phyloP scores from a whole-genome alignment of 495 filamentous ascomycete genomes.

The Daldinia grandis region DNA sequence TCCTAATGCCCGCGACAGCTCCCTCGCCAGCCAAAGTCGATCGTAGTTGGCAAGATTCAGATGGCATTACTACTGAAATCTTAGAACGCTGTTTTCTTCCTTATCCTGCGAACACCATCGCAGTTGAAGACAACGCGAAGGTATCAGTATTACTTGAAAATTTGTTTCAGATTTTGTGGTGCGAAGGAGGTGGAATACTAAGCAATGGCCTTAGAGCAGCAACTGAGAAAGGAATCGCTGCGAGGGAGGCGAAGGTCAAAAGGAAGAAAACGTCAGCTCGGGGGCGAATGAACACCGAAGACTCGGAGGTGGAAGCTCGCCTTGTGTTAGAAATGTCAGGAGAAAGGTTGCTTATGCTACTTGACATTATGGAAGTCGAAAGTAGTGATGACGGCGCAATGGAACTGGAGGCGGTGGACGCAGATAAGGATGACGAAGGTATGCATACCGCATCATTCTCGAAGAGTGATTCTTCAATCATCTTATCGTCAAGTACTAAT shows the following conservation, averaged over 20 bases:
- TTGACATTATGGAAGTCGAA: constrained; percentile 45
- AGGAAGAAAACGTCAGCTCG: constrained; percentile 54
- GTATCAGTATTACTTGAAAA: constrained; percentile 79
- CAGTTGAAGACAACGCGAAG: constrained; percentile 78
- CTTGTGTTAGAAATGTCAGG: constrained; percentile 50
- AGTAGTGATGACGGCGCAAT: constrained; percentile 39
- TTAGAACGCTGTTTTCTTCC: constrained; percentile 77
- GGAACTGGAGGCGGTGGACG: constrained; percentile 34
- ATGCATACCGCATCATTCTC: neutral
- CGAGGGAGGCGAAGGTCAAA: constrained; percentile 62
- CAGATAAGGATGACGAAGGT: constrained; percentile 26
- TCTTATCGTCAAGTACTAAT: neutral
- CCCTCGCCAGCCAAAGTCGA: constrained; percentile 58
- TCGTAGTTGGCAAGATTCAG: constrained; percentile 47
- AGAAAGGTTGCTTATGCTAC: constrained; percentile 49
- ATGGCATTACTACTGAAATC: constrained; percentile 63
- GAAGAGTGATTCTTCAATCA: neutral
- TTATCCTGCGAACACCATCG: constrained; percentile 69
- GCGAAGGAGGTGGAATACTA: constrained; percentile 51
- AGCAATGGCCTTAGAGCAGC: constrained; percentile 59
- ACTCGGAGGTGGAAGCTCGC: constrained; percentile 47
- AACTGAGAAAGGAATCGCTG: constrained; percentile 69
- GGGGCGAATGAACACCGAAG: constrained; percentile 49
- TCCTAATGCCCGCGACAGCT: constrained; percentile 66
- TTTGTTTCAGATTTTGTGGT: constrained; percentile 68